Base-by-base conservation (phyloP, 2,329 filamentous ascomycete species). In the Lecanicillium sp. region DNA sequence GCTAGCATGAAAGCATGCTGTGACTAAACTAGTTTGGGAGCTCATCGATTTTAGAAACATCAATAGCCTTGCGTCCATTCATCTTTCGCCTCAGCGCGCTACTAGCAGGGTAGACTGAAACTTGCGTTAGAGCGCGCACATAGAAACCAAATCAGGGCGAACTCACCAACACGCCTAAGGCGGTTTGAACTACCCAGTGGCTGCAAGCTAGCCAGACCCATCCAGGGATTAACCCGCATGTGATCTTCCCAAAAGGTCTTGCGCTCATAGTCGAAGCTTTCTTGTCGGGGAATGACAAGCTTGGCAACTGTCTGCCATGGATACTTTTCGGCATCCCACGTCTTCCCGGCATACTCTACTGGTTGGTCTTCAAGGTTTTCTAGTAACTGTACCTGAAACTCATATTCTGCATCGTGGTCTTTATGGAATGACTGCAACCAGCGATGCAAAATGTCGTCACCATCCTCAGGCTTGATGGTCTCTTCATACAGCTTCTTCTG, bases 321-420 rank as follows among this genome's bases (percentile, higher is more conserved):
- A 39, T 66, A 71, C 33, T 65, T 69, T 28, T 62, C 58, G 4
- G 57, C 51, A 33, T 72, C 65, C 66, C 66, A 71, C 6, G 58
- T 51, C 17, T 52, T 62, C 10, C 65, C 62, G 12, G 57, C 56
- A 40, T 66, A 63, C 42, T 68, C 61, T n/a, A 68, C 58, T 0
- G 62, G 60, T 46, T 71, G 65, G 14, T 70, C 62, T 2, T 62
- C 51, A 1, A 72, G 50, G 38, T 69, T 64, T 37, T 69, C 65
- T 9, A 61, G 58, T 1, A 71, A 53, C 45, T 71, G 66, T 2
- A 67, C 62, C 45, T 68, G 61, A 45, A 71, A 66, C 11, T 60
- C 46, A 40, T 68, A 68, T 29, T 62, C 58, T 10, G 61, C 62
- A 10, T 66, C 56, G 33, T 65, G 52, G 3, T 53, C 48, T 5